Conservation (phyloP, 441 rosid species). For the Bocquillonia castaneifolia region DNA sequence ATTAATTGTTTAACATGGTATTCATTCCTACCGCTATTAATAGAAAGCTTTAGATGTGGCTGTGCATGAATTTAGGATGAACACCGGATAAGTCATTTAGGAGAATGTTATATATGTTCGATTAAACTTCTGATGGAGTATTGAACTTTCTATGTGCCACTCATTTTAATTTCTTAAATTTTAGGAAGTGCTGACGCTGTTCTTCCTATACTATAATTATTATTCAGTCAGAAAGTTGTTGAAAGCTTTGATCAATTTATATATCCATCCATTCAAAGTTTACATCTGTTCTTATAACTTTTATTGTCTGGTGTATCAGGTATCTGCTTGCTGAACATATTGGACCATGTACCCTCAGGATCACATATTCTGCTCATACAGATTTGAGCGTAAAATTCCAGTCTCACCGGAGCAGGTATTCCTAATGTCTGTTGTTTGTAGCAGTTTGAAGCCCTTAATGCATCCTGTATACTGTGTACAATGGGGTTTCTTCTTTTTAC, state of each 20-base stretch:
- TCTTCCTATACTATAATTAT: neutral
- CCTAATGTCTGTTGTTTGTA: neutral
- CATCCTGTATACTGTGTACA: neutral
- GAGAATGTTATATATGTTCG: slow-evolving; percentile 3
- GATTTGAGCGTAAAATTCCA: slow-evolving; percentile 98
- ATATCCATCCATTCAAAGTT: neutral
- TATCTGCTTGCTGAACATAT: slow-evolving; percentile 79
- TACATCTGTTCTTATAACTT: slow-evolving; percentile 23
- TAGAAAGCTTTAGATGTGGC: slow-evolving; percentile 28
- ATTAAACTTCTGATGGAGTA: slow-evolving; percentile 12
- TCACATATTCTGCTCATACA: slow-evolving; percentile 96
- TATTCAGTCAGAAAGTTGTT: neutral
- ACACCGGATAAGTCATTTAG: slow-evolving; percentile 1
- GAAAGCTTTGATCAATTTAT: neutral
- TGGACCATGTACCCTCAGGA: slow-evolving; percentile 77
- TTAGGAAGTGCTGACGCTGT: neutral
- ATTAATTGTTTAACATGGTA: slow-evolving; percentile 56
- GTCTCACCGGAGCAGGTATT: slow-evolving; percentile 91
- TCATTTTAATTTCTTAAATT: neutral
- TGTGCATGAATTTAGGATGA: slow-evolving; percentile 18
- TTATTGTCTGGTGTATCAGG: slow-evolving; percentile 36
- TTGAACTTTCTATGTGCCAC: neutral
- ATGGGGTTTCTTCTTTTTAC: neutral
- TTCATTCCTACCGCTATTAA: slow-evolving; percentile 46
- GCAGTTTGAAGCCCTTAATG: neutral